A percentile compares a stretch with the other conserved stretches of the same genome.
These are phyloP conservation scores for Setomelanomma holmii DNA, from an alignment of 2,329 filamentous ascomycete species.

Conservation along the genomic window DNA sequence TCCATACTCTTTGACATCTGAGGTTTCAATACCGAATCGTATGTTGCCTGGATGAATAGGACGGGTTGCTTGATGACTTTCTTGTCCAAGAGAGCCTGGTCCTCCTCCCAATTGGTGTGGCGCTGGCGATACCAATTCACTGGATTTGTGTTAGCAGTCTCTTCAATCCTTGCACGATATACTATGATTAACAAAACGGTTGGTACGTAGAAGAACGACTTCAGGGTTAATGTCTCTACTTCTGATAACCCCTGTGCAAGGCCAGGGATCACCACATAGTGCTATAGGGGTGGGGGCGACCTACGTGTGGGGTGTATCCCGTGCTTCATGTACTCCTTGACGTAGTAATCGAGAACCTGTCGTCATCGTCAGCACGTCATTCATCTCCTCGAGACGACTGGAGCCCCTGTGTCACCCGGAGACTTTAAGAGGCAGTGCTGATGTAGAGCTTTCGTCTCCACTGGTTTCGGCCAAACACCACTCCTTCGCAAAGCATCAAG, in stretches of 20 bases:
- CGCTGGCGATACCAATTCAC: constrained; percentile 88
- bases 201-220: too few relatives aligned
- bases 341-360: constrained; percentile 72
- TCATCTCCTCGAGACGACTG: constrained; percentile 12
- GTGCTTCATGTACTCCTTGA: constrained; percentile 71
- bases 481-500: background rate
- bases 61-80: constrained; percentile 57
- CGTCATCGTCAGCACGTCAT: constrained; percentile 55
- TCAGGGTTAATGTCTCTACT: too few relatives aligned
- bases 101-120: constrained; percentile 78
- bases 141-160: constrained; percentile 30
- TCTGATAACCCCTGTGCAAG: too few relatives aligned
- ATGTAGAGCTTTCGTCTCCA: constrained; percentile 6
- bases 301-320: constrained; percentile 76
- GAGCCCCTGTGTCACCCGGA: background rate
- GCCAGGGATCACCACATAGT: background rate
- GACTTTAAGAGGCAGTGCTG: constrained; percentile 8
- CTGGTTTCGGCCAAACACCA: background rate
- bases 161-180: too few relatives aligned
- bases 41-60: constrained; percentile 75
- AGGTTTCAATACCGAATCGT: constrained; percentile 76
- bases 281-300: constrained; percentile 17
- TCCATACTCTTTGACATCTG: constrained; percentile 77
- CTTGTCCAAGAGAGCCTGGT: constrained; percentile 54
- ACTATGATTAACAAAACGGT: too few relatives aligned